Percentiles rank a stretch among this genome's conserved stretches.
These are phyloP conservation scores for Phytophthora sp. DNA, from an alignment of 352 stramenopile species.

Conservation along the genomic window DNA sequence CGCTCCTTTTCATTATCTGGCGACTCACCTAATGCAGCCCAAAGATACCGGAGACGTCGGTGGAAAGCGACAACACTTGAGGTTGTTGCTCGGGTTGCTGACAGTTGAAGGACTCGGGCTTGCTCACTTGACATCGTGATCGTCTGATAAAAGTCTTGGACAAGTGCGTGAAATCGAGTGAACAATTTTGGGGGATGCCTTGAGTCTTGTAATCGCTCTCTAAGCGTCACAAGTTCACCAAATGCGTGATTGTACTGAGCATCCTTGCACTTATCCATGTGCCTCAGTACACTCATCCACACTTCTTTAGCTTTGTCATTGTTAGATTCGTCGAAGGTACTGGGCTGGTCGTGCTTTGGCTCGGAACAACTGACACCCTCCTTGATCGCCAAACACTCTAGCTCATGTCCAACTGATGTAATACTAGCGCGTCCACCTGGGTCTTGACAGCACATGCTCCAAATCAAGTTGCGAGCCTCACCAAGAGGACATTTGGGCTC, in stretches of 20 bases:
- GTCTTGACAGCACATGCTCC: slow-evolving; percentile 3
- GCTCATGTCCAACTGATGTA: not conserved
- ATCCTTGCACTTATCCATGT: too few species aligned
- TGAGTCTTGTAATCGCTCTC: too few species aligned
- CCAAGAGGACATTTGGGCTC: too few species aligned
- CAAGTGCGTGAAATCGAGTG: not conserved
- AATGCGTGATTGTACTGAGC: too few species aligned
- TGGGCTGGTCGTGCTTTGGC: too few species aligned
- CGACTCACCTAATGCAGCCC: not conserved
- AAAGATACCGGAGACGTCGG: not conserved
- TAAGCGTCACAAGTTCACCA: too few species aligned
- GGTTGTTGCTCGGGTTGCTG: not conserved
- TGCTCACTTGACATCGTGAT: not conserved
- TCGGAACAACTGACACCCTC: too few species aligned
- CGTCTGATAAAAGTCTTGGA: not conserved
- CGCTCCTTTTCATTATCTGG: not conserved
- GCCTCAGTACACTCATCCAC: too few species aligned
- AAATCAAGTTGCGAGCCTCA: not conserved
- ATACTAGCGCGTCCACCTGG: not conserved
- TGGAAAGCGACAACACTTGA: not conserved
- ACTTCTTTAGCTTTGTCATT: too few species aligned
- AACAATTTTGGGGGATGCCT: not conserved
- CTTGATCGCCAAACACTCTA: too few species aligned
- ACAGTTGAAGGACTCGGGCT: not conserved
- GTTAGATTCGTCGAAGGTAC: not conserved